Evolutionary conservation across 2,329 filamentous ascomycete species (phyloP).

Genomic region (Colletotrichum paranaense): DNA sequence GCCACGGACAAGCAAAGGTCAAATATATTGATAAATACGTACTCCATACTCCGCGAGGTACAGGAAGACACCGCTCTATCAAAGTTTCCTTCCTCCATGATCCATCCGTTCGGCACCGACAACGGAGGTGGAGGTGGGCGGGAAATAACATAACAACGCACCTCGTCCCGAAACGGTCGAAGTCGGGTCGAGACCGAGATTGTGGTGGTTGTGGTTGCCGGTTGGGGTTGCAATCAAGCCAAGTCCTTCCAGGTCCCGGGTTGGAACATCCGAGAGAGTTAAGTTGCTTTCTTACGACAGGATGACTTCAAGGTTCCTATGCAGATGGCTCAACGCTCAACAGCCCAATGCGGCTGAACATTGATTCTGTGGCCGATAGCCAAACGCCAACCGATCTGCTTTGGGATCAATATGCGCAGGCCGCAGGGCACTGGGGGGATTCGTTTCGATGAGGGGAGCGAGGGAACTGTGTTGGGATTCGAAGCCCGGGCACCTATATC

Average conservation of each 20-base stretch:
- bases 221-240: conserved; percentile 9
- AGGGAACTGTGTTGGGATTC: background rate
- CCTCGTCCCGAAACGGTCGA: conserved; percentile 1
- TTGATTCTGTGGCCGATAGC: background rate
- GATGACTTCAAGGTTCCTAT: conserved; percentile 20
- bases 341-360: background rate
- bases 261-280: conserved; percentile 21
- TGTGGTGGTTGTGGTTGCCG: background rate
- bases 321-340: conserved; percentile 1
- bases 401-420: background rate
- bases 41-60: too few relatives aligned
- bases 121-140: background rate
- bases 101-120: background rate
- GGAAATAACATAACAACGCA: background rate
- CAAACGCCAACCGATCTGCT: background rate
- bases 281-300: conserved; percentile 1
- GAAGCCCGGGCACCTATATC: background rate
- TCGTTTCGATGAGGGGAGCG: background rate
- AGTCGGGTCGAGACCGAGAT: background rate
- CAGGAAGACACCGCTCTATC: background rate
- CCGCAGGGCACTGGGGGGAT: background rate
- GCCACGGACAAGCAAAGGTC: background rate
- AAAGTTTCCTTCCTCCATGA: background rate
- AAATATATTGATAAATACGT: conserved; percentile 6
- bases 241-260: conserved; percentile 15